Percentiles rank a stretch among this genome's conserved stretches.
These are phyloP conservation scores for Russula vinacea DNA, from an alignment of 768 basidiomycete genomes.

Conservation along the genomic window DNA sequence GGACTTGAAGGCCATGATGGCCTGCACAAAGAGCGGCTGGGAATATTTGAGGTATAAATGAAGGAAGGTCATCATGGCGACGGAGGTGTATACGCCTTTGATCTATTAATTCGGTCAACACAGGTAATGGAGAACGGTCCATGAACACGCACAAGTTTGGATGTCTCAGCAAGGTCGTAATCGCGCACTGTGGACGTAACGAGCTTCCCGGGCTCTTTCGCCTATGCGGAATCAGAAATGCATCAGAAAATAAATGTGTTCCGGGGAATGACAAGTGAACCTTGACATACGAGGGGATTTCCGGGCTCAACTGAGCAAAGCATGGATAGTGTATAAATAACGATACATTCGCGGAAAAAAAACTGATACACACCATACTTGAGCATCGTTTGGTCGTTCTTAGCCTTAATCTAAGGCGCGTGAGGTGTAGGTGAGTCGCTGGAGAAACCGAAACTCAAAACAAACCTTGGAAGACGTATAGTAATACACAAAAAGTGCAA, in stretches of 20 bases:
- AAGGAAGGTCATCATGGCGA: constrained; percentile 89
- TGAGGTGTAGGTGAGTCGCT: neutral
- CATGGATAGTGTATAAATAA: constrained; percentile 19
- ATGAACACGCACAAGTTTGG: constrained; percentile 62
- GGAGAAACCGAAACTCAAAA: constrained; percentile 9
- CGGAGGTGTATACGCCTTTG: constrained; percentile 63
- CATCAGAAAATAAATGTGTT: neutral
- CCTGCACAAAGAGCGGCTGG: constrained; percentile 93
- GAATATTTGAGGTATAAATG: constrained; percentile 95
- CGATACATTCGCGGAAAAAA: neutral
- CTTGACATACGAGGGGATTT: constrained; percentile 64
- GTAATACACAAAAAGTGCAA: constrained; percentile 76
- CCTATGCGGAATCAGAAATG: constrained; percentile 38
- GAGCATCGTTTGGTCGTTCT: constrained; percentile 93
- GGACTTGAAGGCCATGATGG: constrained; percentile 90
- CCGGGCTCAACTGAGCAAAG: constrained; percentile 67
- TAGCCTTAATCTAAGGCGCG: constrained; percentile 70
- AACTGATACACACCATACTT: constrained; percentile 75
- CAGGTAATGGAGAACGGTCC: constrained; percentile 36
- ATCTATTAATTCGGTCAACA: constrained; percentile 41
- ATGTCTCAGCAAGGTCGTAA: constrained; percentile 87
- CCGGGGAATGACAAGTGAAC: neutral
- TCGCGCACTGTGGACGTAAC: constrained; percentile 91
- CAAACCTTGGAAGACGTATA: constrained; percentile 70
- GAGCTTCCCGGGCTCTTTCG: constrained; percentile 65